Evolutionary conservation across 2,329 filamentous ascomycete genomes (phyloP).

Genomic region (Xylariaceae sp.): DNA sequence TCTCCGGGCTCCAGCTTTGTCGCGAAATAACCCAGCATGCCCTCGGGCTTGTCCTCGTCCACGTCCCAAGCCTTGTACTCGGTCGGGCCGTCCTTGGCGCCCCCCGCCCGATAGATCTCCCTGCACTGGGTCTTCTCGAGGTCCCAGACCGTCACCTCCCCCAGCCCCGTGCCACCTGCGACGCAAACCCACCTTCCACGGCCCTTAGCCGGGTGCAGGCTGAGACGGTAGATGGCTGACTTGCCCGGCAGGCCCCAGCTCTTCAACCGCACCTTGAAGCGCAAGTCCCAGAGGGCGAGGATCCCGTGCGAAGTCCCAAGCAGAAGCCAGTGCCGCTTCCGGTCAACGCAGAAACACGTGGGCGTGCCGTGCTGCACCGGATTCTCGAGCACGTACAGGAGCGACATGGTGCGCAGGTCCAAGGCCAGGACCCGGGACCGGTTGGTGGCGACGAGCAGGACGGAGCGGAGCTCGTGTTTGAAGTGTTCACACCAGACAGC

Average conservation of each 20-base stretch:
- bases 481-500: conserved; percentile 92
- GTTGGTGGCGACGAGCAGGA: conserved; percentile 81
- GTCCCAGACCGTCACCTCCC: conserved; percentile 94
- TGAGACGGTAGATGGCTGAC: conserved; percentile 71
- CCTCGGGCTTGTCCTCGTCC: conserved; percentile 82
- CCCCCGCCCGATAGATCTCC: conserved; percentile 75
- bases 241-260: conserved; percentile 84
- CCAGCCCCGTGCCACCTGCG: conserved; percentile 77
- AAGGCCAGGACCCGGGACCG: conserved; percentile 76
- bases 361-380: conserved; percentile 87
- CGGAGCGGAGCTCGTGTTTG: conserved; percentile 73
- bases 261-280: conserved; percentile 84
- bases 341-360: conserved; percentile 85
- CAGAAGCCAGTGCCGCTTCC: conserved; percentile 82
- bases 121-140: conserved; percentile 83
- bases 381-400: conserved; percentile 76
- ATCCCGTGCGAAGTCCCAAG: conserved; percentile 91
- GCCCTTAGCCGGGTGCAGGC: conserved; percentile 71
- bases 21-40: conserved; percentile 81
- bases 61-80: conserved; percentile 81
- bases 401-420: conserved; percentile 79
- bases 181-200: conserved; percentile 83
- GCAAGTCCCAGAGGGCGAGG: conserved; percentile 89
- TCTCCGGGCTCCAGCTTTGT: conserved; percentile 61
- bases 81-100: conserved; percentile 54